Evolutionary conservation across 306 rosid species (phyloP), one percentile per base, ranked within the genome.

Genomic region (Fragaria nilgerrensis): DNA sequence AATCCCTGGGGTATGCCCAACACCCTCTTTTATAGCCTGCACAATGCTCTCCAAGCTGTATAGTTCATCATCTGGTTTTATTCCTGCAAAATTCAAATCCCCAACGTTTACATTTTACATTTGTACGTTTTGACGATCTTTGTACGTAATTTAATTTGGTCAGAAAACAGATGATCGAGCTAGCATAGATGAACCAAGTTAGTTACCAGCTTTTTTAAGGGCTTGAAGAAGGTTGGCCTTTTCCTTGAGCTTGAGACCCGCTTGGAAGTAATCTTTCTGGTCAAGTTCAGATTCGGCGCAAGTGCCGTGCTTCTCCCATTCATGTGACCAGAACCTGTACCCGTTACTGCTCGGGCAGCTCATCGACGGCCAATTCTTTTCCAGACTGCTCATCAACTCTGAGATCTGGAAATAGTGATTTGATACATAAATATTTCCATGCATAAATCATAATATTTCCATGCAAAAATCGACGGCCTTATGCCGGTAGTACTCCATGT

Each of bases 271-370:
- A 0, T 80, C 92, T 5, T 59, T 87, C 55, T 90, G 96, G 53
- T 90, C 93, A 10, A 92, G 84, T 44, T 83, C 89, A 0, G 98
- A 90, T 73, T 88, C 88, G 3, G 92, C 56, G n/a, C 97, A 94
- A 5, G 98, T 94, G 0, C 97, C 98, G 29, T 92, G 96, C 69
- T 94, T 94, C 49, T 90, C 86, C 98, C 98, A 94, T 76, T 91
- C 97, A 5, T 92, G 96, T n/a, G 96, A 80, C 97, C 97, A 94
- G 58, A 91, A 94, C 76, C 90, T 86, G 20, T 80, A 5, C 3
- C 91, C 93, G 25, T 90, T 88, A 87, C 98, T 88, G 55, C 98
- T 92, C 16, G 96, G 97, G 85, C 98, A 92, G 77, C 93, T 90
- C 20, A 94, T 79, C 1, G 98, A 86, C 50, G 98, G 96, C 98